Conservation (phyloP, 176 grass and related monocot genomes). For the Musa schizocarpa region DNA sequence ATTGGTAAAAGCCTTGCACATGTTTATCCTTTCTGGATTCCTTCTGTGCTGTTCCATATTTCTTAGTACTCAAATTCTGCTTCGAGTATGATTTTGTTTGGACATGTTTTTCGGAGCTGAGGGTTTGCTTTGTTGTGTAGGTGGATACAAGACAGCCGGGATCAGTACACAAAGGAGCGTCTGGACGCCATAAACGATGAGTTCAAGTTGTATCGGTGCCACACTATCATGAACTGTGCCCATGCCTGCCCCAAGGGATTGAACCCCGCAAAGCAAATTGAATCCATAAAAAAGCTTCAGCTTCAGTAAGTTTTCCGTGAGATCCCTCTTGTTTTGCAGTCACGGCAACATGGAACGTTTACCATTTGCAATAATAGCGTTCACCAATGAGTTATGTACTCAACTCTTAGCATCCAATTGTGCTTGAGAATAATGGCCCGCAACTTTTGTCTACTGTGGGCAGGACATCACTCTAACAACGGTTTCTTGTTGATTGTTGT, state of each 20-base stretch:
- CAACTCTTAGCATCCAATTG: no score
- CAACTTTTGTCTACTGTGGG: no score
- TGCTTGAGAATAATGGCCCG: no score
- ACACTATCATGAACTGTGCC: constrained; percentile 81
- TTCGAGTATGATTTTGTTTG: neutral
- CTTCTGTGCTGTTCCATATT: neutral
- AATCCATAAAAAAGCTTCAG: constrained; percentile 85
- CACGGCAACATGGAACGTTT: no score
- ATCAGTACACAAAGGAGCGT: constrained; percentile 82
- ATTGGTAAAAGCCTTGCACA: neutral
- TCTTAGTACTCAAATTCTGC: neutral
- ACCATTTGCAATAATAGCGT: no score
- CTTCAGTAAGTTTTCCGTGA: constrained; percentile 1
- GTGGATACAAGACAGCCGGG: constrained; percentile 96
- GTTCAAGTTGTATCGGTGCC: constrained; percentile 91
- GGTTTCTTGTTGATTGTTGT: no score
- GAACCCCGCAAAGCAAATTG: constrained; percentile 76
- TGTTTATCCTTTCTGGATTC: neutral
- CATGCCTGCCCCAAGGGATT: constrained; percentile 90
- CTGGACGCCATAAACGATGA: constrained; percentile 78
- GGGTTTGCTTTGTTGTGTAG: constrained; percentile 25
- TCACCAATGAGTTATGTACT: no score
- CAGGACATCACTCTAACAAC: no score
- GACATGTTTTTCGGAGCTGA: neutral
- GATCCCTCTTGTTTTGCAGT: no score